phyloP scores from a whole-genome alignment of 257 asterid genomes.

The Nicotiana obtusifolia region DNA sequence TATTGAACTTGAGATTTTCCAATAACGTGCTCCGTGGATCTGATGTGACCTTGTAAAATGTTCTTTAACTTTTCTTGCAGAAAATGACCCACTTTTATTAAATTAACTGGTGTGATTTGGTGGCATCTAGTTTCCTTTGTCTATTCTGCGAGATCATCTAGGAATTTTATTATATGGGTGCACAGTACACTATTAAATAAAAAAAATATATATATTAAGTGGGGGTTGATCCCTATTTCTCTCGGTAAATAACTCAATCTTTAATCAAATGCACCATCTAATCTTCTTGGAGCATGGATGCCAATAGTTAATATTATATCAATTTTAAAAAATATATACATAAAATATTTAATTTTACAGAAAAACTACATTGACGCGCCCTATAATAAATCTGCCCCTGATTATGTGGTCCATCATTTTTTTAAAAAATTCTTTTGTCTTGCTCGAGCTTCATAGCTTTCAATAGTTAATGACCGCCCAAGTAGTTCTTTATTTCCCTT shows the following conservation, averaged over 20 bases:
- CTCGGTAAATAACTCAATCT: too few species aligned
- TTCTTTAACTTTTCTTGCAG: neutral
- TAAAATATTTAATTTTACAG: too few species aligned
- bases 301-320: too few species aligned
- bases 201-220: too few species aligned
- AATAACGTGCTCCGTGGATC: neutral
- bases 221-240: too few species aligned
- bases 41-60: neutral
- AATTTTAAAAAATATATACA: too few species aligned
- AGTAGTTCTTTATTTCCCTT: neutral
- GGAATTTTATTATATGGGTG: too few species aligned
- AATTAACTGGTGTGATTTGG: neutral
- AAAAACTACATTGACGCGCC: too few species aligned
- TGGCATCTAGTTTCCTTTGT: neutral
- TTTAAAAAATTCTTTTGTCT: neutral
- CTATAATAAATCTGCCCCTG: neutral
- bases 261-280: too few species aligned
- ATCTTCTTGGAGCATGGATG: fast-evolving
- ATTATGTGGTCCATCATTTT: slow-evolving; percentile 13
- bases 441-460: neutral
- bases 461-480: neutral
- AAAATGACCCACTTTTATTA: neutral
- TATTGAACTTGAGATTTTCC: neutral
- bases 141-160: too few species aligned
- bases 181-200: too few species aligned